phyloP scores from a whole-genome alignment of 805 yeast genomes.

The Blastobotrys americana region DNA sequence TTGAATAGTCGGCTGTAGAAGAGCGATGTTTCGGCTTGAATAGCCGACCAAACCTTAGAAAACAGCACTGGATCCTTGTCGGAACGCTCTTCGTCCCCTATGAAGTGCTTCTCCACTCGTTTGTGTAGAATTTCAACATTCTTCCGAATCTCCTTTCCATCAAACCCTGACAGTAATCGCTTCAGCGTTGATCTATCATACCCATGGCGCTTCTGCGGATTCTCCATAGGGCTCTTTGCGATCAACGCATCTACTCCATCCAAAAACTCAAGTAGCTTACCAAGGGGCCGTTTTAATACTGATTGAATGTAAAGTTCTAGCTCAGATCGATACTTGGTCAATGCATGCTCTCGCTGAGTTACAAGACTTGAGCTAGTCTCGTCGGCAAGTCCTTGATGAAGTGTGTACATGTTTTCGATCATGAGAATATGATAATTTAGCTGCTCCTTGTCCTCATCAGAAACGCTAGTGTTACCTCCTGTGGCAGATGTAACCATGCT shows the following conservation, averaged over 20 bases:
- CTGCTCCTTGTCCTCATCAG: conserved; percentile 31
- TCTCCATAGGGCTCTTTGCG: conserved; percentile 32
- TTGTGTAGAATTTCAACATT: conserved; percentile 49
- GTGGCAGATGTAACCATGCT: conserved; percentile 6
- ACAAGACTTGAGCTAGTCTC: conserved; percentile 14
- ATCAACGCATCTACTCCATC: conserved; percentile 51
- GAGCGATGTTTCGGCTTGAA: conserved; percentile 56
- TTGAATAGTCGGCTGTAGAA: conserved; percentile 48
- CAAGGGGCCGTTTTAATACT: conserved; percentile 50
- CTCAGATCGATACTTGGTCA: conserved; percentile 21
- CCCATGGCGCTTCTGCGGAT: conserved; percentile 54
- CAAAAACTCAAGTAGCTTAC: conserved; percentile 60
- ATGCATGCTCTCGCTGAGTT: conserved; percentile 8
- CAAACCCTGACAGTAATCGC: conserved; percentile 49
- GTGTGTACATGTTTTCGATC: conserved; percentile 48
- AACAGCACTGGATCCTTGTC: conserved; percentile 42
- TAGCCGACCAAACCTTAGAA: conserved; percentile 60
- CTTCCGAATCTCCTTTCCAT: conserved; percentile 48
- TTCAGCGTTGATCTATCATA: conserved; percentile 54
- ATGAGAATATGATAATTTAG: conserved; percentile 40
- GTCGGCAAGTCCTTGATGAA: conserved; percentile 34
- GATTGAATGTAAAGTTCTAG: conserved; percentile 37
- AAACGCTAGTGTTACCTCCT: conserved; percentile 11
- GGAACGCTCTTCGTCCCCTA: conserved; percentile 24
- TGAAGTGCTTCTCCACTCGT: conserved; percentile 51